Percentiles rank a stretch among this genome's conserved stretches.
These are phyloP conservation scores for Trichomonas gallinae DNA, from an alignment of 208 protist genomes.

Conservation along the genomic window DNA sequence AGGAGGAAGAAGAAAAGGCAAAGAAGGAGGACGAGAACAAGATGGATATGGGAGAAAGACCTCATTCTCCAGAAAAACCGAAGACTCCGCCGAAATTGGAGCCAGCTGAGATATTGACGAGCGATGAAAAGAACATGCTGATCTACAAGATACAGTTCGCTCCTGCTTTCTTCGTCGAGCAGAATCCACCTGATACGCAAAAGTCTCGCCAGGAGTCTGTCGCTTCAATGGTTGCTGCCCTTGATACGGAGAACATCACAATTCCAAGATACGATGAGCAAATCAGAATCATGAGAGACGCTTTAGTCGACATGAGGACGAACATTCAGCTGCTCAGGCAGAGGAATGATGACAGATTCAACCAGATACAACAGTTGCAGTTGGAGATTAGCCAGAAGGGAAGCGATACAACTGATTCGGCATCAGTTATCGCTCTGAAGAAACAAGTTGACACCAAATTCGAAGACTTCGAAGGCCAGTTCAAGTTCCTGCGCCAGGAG, in stretches of 20 bases:
- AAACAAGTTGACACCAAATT: neutral
- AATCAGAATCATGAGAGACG: neutral
- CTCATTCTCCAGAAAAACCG: neutral
- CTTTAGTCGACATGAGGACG: neutral
- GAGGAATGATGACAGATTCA: neutral
- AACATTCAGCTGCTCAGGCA: neutral
- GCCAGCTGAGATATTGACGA: neutral
- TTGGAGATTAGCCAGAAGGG: neutral
- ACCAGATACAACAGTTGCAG: neutral
- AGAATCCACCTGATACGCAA: neutral
- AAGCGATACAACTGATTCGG: neutral
- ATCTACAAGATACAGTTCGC: neutral
- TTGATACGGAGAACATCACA: neutral
- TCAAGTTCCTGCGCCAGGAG: neutral
- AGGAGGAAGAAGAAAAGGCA: neutral
- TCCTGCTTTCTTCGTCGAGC: neutral
- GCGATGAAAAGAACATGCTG: neutral
- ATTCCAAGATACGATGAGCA: neutral
- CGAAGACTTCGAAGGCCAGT: neutral
- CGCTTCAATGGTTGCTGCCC: neutral
- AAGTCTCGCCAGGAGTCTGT: neutral
- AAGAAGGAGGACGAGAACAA: neutral
- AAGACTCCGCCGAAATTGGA: neutral
- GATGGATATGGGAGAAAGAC: neutral
- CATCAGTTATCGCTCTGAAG: neutral